phyloP scores from a whole-genome alignment of 176 grass and related monocot genomes.

The Bromus sterilis region DNA sequence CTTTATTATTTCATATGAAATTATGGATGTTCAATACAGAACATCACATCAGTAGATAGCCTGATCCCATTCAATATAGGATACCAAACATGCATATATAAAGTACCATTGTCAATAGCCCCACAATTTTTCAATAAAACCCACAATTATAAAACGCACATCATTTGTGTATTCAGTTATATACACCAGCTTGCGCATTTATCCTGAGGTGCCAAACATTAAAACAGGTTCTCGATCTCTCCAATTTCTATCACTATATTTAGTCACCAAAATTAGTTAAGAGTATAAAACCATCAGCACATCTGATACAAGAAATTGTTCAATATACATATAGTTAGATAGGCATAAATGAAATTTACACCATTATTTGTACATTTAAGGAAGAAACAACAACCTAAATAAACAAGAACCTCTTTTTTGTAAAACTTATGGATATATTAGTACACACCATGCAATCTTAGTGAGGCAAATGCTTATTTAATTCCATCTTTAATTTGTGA shows the following conservation, averaged over 20 bases:
- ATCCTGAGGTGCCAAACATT: background rate
- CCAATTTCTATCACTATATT: background rate
- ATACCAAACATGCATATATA: background rate
- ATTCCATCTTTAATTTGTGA: background rate
- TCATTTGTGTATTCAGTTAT: background rate
- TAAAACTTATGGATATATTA: background rate
- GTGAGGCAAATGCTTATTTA: background rate
- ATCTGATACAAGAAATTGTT: background rate
- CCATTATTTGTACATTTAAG: background rate
- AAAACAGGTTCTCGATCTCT: background rate
- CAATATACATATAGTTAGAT: background rate
- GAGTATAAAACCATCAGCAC: background rate
- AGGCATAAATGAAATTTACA: background rate
- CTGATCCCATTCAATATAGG: too few species aligned
- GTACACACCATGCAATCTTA: background rate
- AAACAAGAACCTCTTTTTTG: background rate
- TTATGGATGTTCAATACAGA: background rate
- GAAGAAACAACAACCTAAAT: background rate
- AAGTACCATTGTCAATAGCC: background rate
- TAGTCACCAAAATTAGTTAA: background rate
- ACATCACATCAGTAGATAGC: too few species aligned
- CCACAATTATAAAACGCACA: background rate
- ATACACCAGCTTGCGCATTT: background rate
- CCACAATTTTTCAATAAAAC: background rate
- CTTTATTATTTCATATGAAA: background rate